These are phyloP conservation scores for Globisporangium ultimum DNA, from an alignment of 352 stramenopile genomes.

Conservation along the genomic window DNA sequence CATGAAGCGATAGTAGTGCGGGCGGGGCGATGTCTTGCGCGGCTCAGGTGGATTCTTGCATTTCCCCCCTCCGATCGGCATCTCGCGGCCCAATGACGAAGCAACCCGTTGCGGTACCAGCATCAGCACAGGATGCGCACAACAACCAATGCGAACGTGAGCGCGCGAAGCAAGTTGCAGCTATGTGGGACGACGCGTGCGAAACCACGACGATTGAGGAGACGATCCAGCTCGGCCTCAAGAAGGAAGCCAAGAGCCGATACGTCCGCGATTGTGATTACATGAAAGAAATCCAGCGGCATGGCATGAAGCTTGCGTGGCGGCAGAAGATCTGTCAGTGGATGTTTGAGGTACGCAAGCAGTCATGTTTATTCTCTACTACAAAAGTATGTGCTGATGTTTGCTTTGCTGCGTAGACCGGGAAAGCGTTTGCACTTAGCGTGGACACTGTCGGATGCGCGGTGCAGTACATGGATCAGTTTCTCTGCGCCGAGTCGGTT, in stretches of 20 bases:
- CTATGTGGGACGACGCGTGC: neutral
- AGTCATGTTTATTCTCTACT: no score
- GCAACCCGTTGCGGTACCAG: no score
- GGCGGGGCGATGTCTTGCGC: no score
- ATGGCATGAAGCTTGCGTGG: slow-evolving; percentile 66
- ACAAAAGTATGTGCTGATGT: no score
- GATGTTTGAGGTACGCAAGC: slow-evolving; percentile 68
- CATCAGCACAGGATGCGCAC: no score
- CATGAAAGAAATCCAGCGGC: slow-evolving; percentile 35
- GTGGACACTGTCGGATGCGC: slow-evolving; percentile 57
- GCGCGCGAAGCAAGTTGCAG: neutral
- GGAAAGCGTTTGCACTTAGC: slow-evolving; percentile 65
- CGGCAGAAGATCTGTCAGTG: slow-evolving; percentile 70
- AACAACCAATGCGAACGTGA: no score
- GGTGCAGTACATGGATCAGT: slow-evolving; percentile 73
- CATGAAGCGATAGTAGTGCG: no score
- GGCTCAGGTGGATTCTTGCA: no score
- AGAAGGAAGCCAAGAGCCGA: slow-evolving; percentile 20
- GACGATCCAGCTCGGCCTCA: slow-evolving; percentile 33
- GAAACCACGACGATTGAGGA: slow-evolving; percentile 12
- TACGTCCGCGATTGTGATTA: slow-evolving; percentile 38
- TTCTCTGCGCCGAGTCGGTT: slow-evolving; percentile 61
- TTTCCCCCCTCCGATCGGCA: no score
- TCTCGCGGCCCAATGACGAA: no score
- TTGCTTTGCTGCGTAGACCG: slow-evolving; percentile 35